Evolutionary conservation across 2,329 filamentous ascomycete genomes (phyloP).

Genomic region (Ophiocordyceps camponoti-leonardi): DNA sequence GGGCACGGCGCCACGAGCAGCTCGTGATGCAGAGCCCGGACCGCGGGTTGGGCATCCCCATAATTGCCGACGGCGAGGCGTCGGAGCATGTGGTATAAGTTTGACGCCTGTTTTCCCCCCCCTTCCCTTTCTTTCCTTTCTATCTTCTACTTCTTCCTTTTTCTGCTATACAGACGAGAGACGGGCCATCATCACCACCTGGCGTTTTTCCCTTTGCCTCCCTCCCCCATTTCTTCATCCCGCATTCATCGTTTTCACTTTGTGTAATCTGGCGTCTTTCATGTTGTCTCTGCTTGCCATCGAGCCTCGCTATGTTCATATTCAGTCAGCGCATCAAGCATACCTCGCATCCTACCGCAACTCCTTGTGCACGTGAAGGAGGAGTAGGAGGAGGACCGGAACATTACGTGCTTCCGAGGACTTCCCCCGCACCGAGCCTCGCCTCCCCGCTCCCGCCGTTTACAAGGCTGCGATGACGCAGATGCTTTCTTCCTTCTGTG

Average conservation of each 20-base stretch:
- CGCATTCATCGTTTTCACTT: background rate
- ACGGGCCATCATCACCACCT: background rate
- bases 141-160: background rate
- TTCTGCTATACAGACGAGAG: background rate
- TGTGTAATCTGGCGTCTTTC: background rate
- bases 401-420: too few species aligned
- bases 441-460: background rate
- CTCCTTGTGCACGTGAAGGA: too few species aligned
- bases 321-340: too few species aligned
- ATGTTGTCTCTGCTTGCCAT: too few species aligned
- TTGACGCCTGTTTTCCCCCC: background rate
- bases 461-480: background rate
- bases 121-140: too few species aligned
- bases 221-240: too few species aligned
- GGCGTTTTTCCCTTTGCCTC: background rate
- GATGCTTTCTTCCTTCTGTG: too few species aligned
- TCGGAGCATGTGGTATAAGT: slow-evolving; percentile 56
- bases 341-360: too few species aligned
- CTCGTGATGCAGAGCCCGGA: slow-evolving; percentile 87
- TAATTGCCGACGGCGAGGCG: slow-evolving; percentile 74
- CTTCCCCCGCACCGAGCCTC: too few species aligned
- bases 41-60: slow-evolving; percentile 63
- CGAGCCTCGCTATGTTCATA: too few species aligned
- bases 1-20: slow-evolving; percentile 78
- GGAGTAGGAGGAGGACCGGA: too few species aligned